Evolutionary conservation across 2,329 filamentous ascomycete species (phyloP).

Genomic region (Chrysoporthe puriensis): DNA sequence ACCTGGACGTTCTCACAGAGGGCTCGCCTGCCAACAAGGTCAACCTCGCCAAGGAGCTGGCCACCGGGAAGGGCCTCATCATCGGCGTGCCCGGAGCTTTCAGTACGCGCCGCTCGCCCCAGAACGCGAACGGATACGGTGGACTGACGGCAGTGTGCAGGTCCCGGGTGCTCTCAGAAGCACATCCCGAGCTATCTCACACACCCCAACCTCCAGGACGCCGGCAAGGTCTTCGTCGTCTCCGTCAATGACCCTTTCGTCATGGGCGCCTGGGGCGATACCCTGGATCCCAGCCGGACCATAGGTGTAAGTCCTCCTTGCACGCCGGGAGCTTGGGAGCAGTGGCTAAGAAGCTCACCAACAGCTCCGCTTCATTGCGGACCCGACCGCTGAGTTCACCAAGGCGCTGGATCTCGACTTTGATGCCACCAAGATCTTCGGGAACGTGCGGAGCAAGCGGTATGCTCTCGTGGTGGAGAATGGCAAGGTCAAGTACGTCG

Average conservation of each 20-base stretch:
- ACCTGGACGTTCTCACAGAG: slow-evolving; percentile 78
- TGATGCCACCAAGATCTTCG: slow-evolving; percentile 79
- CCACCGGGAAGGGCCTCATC: slow-evolving; percentile 74
- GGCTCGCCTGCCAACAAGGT: slow-evolving; percentile 90
- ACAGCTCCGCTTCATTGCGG: slow-evolving; percentile 86
- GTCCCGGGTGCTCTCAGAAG: slow-evolving; percentile 55
- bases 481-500: slow-evolving; percentile 70
- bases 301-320: slow-evolving; percentile 68
- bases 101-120: slow-evolving; percentile 38
- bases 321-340: not conserved
- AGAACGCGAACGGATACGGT: not conserved
- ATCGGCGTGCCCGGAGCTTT: slow-evolving; percentile 85
- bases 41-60: slow-evolving; percentile 78
- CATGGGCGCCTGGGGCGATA: slow-evolving; percentile 89
- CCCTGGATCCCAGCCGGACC: slow-evolving; percentile 73
- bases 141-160: slow-evolving; percentile 15
- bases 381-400: slow-evolving; percentile 79
- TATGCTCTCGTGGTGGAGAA: slow-evolving; percentile 84
- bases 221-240: slow-evolving; percentile 85
- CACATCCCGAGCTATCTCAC: slow-evolving; percentile 89
- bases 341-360: not conserved
- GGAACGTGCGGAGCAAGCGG: slow-evolving; percentile 80
- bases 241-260: slow-evolving; percentile 95
- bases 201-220: slow-evolving; percentile 75
- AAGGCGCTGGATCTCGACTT: slow-evolving; percentile 83